These are phyloP conservation scores for Trichoderma orchidacearum DNA, from an alignment of 495 filamentous ascomycete species.

Conservation along the genomic window DNA sequence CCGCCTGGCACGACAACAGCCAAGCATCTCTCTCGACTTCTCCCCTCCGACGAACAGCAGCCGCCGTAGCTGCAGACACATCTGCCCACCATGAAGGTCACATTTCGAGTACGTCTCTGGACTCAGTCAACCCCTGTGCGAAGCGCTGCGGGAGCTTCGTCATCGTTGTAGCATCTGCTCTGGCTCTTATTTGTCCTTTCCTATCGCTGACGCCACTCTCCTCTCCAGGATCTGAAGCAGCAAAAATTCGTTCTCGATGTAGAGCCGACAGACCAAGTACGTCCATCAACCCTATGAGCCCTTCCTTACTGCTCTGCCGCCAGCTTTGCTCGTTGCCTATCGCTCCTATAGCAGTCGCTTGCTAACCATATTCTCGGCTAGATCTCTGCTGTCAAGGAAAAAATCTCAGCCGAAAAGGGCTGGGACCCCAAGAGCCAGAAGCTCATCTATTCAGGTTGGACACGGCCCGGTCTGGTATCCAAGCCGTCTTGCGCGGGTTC, in stretches of 20 bases:
- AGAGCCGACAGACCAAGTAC: conserved; percentile 83
- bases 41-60: conserved; percentile 8
- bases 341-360: neutral
- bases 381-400: conserved; percentile 82
- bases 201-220: neutral
- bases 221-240: conserved; percentile 78
- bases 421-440: conserved; percentile 83
- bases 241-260: conserved; percentile 93
- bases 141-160: neutral
- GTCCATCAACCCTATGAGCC: too few species aligned
- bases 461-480: neutral
- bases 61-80: conserved; percentile 15
- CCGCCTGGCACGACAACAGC: neutral
- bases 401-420: conserved; percentile 76
- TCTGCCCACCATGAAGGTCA: conserved; percentile 34
- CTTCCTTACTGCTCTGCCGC: neutral
- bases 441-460: conserved; percentile 91
- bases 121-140: neutral
- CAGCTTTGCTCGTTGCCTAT: neutral
- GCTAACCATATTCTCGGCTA: conserved; percentile 18
- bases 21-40: neutral
- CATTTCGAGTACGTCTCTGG: conserved; percentile 30
- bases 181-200: neutral
- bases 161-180: neutral
- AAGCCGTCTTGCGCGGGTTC: neutral